A percentile compares a stretch with the other conserved stretches of the same genome.
Evolutionary conservation across 2,329 filamentous ascomycete genomes (phyloP).

Genomic region (Fusarium robinianum): DNA sequence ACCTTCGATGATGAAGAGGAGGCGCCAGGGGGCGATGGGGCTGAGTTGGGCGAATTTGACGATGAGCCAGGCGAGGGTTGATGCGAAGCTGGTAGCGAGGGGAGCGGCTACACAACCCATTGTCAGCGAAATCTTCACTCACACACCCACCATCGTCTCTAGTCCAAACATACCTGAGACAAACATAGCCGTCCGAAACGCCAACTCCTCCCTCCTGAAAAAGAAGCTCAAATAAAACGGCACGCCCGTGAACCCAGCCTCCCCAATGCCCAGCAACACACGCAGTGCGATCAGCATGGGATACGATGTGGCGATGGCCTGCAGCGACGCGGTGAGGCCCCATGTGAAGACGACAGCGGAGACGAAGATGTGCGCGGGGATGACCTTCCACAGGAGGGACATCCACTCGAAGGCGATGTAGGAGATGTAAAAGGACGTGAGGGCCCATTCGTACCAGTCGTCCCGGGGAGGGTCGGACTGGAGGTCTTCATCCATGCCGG

Average conservation of each 20-base stretch:
- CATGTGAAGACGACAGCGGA: slow-evolving; percentile 71
- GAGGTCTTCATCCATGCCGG: slow-evolving; percentile 66
- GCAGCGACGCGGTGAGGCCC: slow-evolving; percentile 78
- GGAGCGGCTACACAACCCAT: slow-evolving; percentile 70
- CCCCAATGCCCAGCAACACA: slow-evolving; percentile 62
- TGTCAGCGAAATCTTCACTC: too few species aligned
- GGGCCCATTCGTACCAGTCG: slow-evolving; percentile 63
- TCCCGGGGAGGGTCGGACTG: slow-evolving; percentile 52
- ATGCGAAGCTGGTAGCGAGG: slow-evolving; percentile 78
- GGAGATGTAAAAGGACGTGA: slow-evolving; percentile 64
- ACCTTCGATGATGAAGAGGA: slow-evolving; percentile 82
- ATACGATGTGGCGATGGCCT: slow-evolving; percentile 68
- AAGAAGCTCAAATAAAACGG: slow-evolving; percentile 69
- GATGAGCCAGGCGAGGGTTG: slow-evolving; percentile 78
- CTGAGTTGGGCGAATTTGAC: slow-evolving; percentile 66
- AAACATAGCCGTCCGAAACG: slow-evolving; percentile 83
- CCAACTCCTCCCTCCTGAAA: slow-evolving; percentile 71
- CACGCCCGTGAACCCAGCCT: slow-evolving; percentile 68
- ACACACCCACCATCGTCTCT: too few species aligned
- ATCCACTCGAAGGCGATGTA: slow-evolving; percentile 70
- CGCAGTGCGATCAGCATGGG: slow-evolving; percentile 60
- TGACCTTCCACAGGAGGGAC: slow-evolving; percentile 62
- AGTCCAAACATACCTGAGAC: slow-evolving; percentile 72
- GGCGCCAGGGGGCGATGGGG: slow-evolving; percentile 81
- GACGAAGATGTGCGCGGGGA: slow-evolving; percentile 65